These are phyloP conservation scores for Chloris gayana DNA, from an alignment of 176 grass and related monocot species.

Conservation along the genomic window DNA sequence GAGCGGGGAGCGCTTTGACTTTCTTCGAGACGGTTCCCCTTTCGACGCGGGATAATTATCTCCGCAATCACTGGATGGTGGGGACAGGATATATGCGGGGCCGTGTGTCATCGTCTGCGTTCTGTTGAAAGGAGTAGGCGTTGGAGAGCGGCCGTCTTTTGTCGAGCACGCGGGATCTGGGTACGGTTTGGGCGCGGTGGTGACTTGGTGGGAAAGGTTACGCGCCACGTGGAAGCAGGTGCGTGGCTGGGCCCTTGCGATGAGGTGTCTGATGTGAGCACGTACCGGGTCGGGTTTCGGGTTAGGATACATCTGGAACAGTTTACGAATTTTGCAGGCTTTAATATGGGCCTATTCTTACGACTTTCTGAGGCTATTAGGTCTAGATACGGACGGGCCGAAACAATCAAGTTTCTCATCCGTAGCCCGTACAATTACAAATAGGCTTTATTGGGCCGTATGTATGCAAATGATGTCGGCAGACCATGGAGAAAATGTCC, in stretches of 20 bases:
- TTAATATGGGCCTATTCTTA: background rate
- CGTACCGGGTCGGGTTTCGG: conserved; percentile 17
- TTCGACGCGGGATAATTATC: background rate
- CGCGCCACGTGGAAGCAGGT: conserved; percentile 33
- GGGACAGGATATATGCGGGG: accelerated
- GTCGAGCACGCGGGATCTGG: conserved; percentile 42
- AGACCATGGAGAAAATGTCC: background rate
- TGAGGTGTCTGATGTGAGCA: background rate
- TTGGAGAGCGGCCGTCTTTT: conserved; percentile 47
- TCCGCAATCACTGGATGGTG: accelerated
- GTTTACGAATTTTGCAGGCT: background rate
- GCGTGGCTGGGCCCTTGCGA: background rate
- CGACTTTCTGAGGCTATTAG: background rate
- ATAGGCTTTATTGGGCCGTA: background rate
- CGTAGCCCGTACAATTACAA: background rate
- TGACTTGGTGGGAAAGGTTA: conserved; percentile 42
- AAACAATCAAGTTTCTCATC: background rate
- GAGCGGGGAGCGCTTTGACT: conserved; percentile 51
- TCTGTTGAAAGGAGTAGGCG: accelerated
- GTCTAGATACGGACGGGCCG: background rate
- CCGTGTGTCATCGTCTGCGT: background rate
- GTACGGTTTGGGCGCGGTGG: conserved; percentile 38
- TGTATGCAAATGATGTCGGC: background rate
- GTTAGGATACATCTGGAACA: background rate
- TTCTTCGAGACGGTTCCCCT: conserved; percentile 5